phyloP scores from a whole-genome alignment of 345 rosid genomes.

The Adansonia digitata region DNA sequence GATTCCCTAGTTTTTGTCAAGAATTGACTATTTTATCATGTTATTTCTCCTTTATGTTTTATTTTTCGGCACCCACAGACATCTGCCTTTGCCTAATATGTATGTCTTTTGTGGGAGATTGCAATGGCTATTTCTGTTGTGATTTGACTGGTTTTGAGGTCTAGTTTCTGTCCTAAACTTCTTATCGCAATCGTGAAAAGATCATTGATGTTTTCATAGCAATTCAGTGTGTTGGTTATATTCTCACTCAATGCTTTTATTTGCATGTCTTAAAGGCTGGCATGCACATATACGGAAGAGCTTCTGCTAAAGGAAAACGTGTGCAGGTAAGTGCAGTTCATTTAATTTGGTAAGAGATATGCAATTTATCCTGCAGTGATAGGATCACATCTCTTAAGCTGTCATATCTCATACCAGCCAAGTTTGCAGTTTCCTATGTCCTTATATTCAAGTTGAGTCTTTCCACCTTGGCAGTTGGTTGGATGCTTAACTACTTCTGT shows the following conservation, averaged over 20 bases:
- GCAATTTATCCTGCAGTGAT: background rate
- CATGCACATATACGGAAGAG: constrained; percentile 88
- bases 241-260: constrained; percentile 12
- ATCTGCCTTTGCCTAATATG: background rate
- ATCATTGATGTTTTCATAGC: constrained; percentile 2
- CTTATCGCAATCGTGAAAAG: background rate
- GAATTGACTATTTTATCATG: background rate
- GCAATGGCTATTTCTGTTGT: background rate
- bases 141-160: background rate
- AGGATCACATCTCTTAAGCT: background rate
- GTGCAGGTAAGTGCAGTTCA: constrained; percentile 52
- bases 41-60: background rate
- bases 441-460: background rate
- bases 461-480: background rate
- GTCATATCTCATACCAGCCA: background rate
- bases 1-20: background rate
- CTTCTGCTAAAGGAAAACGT: constrained; percentile 88
- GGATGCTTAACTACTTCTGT: background rate
- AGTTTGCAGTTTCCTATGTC: background rate
- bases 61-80: background rate
- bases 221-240: background rate
- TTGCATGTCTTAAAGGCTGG: constrained; percentile 56
- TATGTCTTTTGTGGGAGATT: background rate
- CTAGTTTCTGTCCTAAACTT: background rate
- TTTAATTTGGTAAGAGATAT: background rate